Conservation (phyloP, 176 grass and related monocot genomes). For the Alopecurus myosuroides region DNA sequence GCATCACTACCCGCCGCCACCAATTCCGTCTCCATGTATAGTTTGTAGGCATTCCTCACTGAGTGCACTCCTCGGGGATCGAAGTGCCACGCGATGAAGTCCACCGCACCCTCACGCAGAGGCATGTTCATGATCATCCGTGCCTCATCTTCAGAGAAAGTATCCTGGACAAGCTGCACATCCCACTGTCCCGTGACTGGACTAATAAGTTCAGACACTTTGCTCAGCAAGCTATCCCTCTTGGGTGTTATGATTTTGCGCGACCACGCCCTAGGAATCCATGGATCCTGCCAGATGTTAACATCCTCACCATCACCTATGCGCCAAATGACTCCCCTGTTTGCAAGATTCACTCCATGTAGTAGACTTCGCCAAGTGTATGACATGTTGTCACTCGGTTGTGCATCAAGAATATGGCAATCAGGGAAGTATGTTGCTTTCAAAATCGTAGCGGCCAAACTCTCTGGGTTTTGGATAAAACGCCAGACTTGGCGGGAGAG, state of each 20-base stretch:
- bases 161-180: background rate
- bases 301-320: fast-evolving
- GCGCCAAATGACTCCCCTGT: background rate
- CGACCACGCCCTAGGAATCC: background rate
- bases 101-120: background rate
- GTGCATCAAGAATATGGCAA: fast-evolving
- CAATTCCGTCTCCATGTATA: background rate
- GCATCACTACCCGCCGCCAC: background rate
- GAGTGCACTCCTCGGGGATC: background rate
- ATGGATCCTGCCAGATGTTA: background rate
- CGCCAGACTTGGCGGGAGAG: background rate
- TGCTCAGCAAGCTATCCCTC: background rate
- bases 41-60: background rate
- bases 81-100: background rate
- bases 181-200: background rate
- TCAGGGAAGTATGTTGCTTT: background rate
- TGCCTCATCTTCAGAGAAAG: background rate
- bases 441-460: background rate
- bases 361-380: background rate
- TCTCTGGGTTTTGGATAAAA: fast-evolving
- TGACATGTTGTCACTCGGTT: too few relatives aligned
- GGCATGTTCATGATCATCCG: background rate
- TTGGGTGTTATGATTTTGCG: too few relatives aligned
- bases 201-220: background rate
- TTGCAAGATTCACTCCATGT: background rate